Conservation (phyloP, 805 yeast species). For the Lachancea meyersii region DNA sequence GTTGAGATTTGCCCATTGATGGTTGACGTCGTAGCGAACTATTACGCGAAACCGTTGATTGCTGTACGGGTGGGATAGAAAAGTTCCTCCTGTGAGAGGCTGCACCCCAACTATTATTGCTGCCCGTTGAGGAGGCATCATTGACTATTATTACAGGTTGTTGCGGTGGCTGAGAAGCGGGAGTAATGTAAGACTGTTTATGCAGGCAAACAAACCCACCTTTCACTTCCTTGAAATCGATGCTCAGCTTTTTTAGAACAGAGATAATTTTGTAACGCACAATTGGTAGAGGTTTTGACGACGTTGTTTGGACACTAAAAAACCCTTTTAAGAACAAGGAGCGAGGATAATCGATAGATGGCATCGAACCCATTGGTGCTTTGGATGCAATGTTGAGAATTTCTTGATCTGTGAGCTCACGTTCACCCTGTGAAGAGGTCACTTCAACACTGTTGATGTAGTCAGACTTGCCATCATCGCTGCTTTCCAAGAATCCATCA, state of each 20-base stretch:
- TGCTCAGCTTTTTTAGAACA: conserved; percentile 69
- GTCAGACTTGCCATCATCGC: conserved; percentile 54
- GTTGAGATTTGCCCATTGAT: conserved; percentile 20
- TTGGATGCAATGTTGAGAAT: conserved; percentile 43
- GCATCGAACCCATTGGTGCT: conserved; percentile 78
- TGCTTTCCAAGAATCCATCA: conserved; percentile 37
- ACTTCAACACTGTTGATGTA: conserved; percentile 27
- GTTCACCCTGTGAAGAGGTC: conserved; percentile 11
- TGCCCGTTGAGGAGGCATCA: conserved; percentile 11
- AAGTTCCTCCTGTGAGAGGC: conserved; percentile 19
- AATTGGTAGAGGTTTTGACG: conserved; percentile 84
- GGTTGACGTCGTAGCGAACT: conserved; percentile 37
- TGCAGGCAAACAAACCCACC: conserved; percentile 90
- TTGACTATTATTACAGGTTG: conserved; percentile 10
- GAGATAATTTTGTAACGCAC: conserved; percentile 78
- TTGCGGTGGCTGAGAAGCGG: conserved; percentile 4
- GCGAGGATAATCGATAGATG: conserved; percentile 88
- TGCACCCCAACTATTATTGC: conserved; percentile 11
- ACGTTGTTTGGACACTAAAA: conserved; percentile 90
- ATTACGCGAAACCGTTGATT: conserved; percentile 18
- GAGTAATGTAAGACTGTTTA: conserved; percentile 23
- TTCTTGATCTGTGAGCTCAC: conserved; percentile 42
- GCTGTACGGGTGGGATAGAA: conserved; percentile 12
- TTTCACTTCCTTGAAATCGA: conserved; percentile 78
- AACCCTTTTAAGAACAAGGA: conserved; percentile 89